Evolutionary conservation across 23 red algal genomes (phyloP).

Genomic region (Pyropia yezoensis): DNA sequence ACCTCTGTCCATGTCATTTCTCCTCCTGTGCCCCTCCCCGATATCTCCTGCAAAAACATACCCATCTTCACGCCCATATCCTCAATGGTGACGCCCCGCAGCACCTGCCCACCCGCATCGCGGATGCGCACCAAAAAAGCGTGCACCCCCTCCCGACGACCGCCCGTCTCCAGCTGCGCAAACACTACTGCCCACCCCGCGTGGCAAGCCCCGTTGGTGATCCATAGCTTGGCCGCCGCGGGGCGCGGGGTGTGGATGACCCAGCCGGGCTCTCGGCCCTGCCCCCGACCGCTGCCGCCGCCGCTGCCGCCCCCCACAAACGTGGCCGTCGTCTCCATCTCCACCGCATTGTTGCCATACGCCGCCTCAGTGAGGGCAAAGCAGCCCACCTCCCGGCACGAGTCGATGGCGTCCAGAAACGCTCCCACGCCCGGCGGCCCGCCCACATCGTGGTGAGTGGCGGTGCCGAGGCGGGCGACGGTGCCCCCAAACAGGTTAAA

Average conservation of each 20-base stretch:
- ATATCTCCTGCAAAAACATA: no score
- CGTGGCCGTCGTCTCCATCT: slow-evolving; percentile 28
- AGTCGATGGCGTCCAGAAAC: slow-evolving; percentile 13
- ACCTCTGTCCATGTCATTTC: no score
- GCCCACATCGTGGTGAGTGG: not conserved
- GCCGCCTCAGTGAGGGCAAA: slow-evolving; percentile 26
- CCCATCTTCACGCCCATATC: slow-evolving; percentile 30
- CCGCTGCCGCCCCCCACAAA: not conserved
- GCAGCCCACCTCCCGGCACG: slow-evolving; percentile 8
- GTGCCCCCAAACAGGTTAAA: slow-evolving; percentile 20
- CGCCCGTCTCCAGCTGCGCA: slow-evolving; percentile 12
- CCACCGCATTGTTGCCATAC: slow-evolving; percentile 25
- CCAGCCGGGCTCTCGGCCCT: no score
- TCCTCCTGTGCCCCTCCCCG: no score
- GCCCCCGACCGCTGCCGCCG: no score
- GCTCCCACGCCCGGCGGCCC: not conserved
- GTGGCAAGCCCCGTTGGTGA: slow-evolving; percentile 6
- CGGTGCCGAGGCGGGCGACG: slow-evolving; percentile 6
- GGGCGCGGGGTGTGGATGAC: slow-evolving; percentile 16
- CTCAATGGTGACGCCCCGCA: slow-evolving; percentile 9
- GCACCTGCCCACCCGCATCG: slow-evolving; percentile 1
- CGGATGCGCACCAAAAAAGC: slow-evolving; percentile 24
- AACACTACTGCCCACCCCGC: slow-evolving; percentile 14
- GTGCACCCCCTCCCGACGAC: slow-evolving; percentile 10
- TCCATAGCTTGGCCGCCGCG: slow-evolving; percentile 24